Evolutionary conservation across 2,329 filamentous ascomycete genomes (phyloP), one percentile per base, ranked within the genome.

Genomic region (Pseudopithomyces maydicus): DNA sequence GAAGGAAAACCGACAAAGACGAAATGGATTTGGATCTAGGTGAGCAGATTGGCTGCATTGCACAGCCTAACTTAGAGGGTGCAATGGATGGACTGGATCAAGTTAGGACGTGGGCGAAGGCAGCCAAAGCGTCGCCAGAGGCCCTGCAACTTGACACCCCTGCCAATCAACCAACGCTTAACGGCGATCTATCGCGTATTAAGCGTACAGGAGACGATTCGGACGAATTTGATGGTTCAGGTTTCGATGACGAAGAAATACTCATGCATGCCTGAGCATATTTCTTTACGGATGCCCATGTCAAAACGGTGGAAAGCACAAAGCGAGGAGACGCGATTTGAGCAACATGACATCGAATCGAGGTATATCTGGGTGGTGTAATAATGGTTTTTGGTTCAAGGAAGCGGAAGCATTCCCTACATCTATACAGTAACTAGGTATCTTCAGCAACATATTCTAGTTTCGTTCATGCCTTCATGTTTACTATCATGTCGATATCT

Each of bases 161-260:
- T 12, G n/a, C 44, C 20, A 4, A 10, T 2, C n/a, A 8, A 8
- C n/a, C 19, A 12, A 15, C 29, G 44, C 15, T 42, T 17, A 56
- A 54, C 7, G 12, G 8, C 20, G 33, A 26, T 39, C 32, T 51
- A 54, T 48, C 46, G 66, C 58, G 6, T 35, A n/a, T 33, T 64
- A 52, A 60, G 52, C 59, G 57, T 36, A 41, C 48, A 54, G 47
- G 45, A 22, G 46, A 60, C 65, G 62, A 65, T 66, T 66, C 62
- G 55, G 38, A 55, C 38, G 52, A 56, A 55, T 56, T 52, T 58
- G 51, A 65, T 41, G 51, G 52, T 54, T 49, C 26, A 39, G 49
- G n/a, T 6, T 14, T 47, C 17, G 29, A 36, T 15, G 44, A 47
- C 29, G 43, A 45, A 23, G 41, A 41, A 15, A 47, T 36, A 11